Base-by-base conservation (phyloP, 768 basidiomycete species). In the Kwoniella europaea region DNA sequence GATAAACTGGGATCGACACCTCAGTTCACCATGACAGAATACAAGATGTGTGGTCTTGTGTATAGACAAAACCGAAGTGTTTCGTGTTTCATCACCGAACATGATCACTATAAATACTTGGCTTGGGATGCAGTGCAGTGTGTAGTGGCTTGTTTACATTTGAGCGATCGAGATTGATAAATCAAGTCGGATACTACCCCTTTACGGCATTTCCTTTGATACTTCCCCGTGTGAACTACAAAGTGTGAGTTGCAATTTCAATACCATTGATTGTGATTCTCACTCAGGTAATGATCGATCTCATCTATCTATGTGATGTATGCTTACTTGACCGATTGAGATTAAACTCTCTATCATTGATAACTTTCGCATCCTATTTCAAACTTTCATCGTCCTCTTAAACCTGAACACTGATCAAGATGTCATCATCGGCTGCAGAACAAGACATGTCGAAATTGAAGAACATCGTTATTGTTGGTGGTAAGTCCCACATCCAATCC, bases 381-480 rank as follows among this genome's bases (percentile, higher is more conserved):
- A 22, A 13, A 20, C 55, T 56, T 15, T 35, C 35, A 7, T 35
- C 35, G 35, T 35, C 35, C 6, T 0, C 35, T 35, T 1, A 35
- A 35, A 0, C 7, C 35, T 35, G 35, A 7, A 35, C 1, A 35
- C 35, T 35, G 22, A 56, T 56, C 55, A 29, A 56, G 15, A 50
- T 50, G 46, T 56, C 22, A 22, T 18, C 20, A 29, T 16, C 60
- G 1, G 22, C n/a, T 63, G 50, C 41, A 50, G 67, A 54, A 12
- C 57, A 59, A 22, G 18, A 50, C 41, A 71, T 71, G 71, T 66
- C 64, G 15, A 58, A 71, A 27, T 63, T 62, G 18, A 67, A 68
- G 68, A 72, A 72, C 18, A 72, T 72, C 20, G 71, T 72, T 24
- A 72, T 72, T 22, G 53, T 72, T 3, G 71, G 71, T 12, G 71